Conservation (phyloP, 1,284 basidiomycete species). For the Bjerkandera adusta region DNA sequence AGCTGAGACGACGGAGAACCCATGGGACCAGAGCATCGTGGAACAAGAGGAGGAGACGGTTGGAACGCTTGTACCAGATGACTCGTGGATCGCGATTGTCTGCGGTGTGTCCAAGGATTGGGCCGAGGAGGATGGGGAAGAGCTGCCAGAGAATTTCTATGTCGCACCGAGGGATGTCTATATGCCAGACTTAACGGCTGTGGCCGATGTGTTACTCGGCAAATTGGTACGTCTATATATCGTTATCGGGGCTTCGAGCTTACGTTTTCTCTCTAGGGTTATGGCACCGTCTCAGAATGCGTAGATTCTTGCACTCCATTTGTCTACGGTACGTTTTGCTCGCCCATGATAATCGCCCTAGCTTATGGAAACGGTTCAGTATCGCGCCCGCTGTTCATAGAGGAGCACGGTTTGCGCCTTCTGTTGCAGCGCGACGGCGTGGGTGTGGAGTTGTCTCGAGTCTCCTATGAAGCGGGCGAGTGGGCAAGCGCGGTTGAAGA, state of each 20-base stretch:
- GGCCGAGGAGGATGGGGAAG: slow-evolving; percentile 41
- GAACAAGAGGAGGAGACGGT: slow-evolving; percentile 21
- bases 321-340: slow-evolving; percentile 53
- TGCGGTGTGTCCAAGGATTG: slow-evolving; percentile 69
- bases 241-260: not conserved
- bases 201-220: slow-evolving; percentile 73
- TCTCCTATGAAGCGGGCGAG: slow-evolving; percentile 65
- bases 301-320: slow-evolving; percentile 72
- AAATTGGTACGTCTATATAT: slow-evolving; percentile 59
- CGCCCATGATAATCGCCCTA: slow-evolving; percentile 13
- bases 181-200: slow-evolving; percentile 77
- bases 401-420: slow-evolving; percentile 71
- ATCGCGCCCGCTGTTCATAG: slow-evolving; percentile 73
- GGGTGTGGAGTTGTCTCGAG: slow-evolving; percentile 43
- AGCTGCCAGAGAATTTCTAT: slow-evolving; percentile 68
- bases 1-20: not conserved
- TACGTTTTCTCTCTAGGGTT: slow-evolving; percentile 43
- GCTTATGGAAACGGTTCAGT: too few relatives aligned
- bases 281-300: slow-evolving; percentile 72
- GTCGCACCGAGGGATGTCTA: slow-evolving; percentile 73
- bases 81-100: slow-evolving; percentile 74
- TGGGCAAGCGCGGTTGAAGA: slow-evolving; percentile 59
- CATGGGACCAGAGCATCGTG: slow-evolving; percentile 21
- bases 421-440: slow-evolving; percentile 54
- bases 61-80: slow-evolving; percentile 54